Conservation (phyloP, 1,139 yeast species). For the Candida tetrigidarum region DNA sequence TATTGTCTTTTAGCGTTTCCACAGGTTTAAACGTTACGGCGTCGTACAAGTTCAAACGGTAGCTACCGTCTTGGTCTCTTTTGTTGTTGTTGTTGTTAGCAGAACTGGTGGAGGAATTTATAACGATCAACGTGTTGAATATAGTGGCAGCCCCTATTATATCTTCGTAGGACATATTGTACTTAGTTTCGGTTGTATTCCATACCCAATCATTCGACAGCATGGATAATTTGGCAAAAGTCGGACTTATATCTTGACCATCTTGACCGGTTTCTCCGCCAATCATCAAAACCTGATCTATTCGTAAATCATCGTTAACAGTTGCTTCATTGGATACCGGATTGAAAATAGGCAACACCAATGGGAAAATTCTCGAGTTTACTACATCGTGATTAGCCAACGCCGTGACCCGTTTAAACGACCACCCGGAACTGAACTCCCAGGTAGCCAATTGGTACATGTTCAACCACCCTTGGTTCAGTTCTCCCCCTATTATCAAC, state of each 20-base stretch:
- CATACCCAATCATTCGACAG: constrained; percentile 39
- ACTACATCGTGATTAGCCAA: constrained; percentile 19
- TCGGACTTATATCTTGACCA: constrained; percentile 23
- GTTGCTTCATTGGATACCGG: constrained; percentile 24
- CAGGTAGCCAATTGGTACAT: constrained; percentile 53
- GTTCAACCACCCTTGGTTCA: constrained; percentile 44
- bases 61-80: constrained; percentile 19
- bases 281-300: constrained; percentile 34
- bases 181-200: constrained; percentile 21
- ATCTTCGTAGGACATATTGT: constrained; percentile 21
- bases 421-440: constrained; percentile 51
- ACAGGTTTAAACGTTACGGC: constrained; percentile 25
- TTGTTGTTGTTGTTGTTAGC: constrained; percentile 18
- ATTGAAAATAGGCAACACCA: constrained; percentile 41
- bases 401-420: constrained; percentile 29
- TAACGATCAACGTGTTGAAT: constrained; percentile 44
- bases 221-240: constrained; percentile 28
- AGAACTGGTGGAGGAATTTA: constrained; percentile 27
- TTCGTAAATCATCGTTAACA: constrained; percentile 25
- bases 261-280: constrained; percentile 36
- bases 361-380: constrained; percentile 33
- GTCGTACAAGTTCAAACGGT: constrained; percentile 32
- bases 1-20: constrained; percentile 21
- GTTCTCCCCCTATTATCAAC: constrained; percentile 46
- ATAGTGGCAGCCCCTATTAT: constrained; percentile 48